A percentile compares a stretch with the other conserved stretches of the same genome.
phyloP scores from a whole-genome alignment of 257 asterid genomes.

The Thymus mandschuricus region DNA sequence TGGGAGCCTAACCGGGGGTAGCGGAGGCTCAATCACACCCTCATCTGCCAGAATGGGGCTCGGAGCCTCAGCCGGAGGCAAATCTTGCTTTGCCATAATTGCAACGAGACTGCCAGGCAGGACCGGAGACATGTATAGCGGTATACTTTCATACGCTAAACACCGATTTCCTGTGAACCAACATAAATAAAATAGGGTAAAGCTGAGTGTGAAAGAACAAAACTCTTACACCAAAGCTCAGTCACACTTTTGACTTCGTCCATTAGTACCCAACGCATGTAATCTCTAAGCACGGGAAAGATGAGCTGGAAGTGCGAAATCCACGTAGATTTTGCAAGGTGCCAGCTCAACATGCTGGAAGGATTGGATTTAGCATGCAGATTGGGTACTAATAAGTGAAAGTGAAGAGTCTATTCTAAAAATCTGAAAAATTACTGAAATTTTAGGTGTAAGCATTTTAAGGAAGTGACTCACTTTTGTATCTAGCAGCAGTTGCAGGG shows the following conservation, averaged over 20 bases:
- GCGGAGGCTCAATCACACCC: slow-evolving; percentile 69
- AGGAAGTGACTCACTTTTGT: slow-evolving; percentile 63
- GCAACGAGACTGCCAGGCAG: slow-evolving; percentile 57
- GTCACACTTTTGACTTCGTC: too few relatives aligned
- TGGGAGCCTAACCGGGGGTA: slow-evolving; percentile 57
- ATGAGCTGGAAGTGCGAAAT: too few relatives aligned
- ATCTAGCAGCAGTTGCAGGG: slow-evolving; percentile 79
- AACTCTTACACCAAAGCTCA: too few relatives aligned
- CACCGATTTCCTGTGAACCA: slow-evolving; percentile 72
- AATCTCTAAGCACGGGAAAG: too few relatives aligned
- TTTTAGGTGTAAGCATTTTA: background rate
- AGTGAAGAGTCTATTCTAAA: too few relatives aligned
- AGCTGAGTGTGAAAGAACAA: background rate
- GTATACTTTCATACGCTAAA: slow-evolving; percentile 45
- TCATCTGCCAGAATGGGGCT: slow-evolving; percentile 52
- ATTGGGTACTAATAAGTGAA: too few relatives aligned
- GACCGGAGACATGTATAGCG: slow-evolving; percentile 64
- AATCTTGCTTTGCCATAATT: slow-evolving; percentile 26
- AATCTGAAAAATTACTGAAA: too few relatives aligned
- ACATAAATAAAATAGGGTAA: slow-evolving; percentile 5
- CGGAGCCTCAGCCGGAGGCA: slow-evolving; percentile 88
- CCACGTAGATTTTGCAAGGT: too few relatives aligned
- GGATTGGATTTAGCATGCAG: too few relatives aligned
- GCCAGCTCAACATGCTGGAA: background rate
- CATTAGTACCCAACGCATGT: too few relatives aligned